phyloP scores from a whole-genome alignment of 352 stramenopile genomes.

The Phytophthora agathidicida region DNA sequence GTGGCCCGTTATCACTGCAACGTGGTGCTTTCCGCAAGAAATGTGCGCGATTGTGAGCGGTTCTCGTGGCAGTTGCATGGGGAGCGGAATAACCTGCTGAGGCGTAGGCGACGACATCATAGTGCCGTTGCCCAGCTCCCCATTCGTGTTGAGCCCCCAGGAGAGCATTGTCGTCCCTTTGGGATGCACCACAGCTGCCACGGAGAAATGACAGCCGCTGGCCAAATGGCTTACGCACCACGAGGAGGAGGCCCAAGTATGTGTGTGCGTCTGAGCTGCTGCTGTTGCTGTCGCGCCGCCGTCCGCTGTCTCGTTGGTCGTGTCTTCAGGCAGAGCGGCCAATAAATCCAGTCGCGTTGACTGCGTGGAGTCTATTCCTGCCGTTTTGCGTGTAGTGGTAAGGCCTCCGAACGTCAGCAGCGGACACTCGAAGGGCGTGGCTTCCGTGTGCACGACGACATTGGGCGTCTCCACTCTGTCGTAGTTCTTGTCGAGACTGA shows the following conservation, averaged over 20 bases:
- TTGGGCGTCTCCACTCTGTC: slow-evolving; percentile 55
- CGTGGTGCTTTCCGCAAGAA: slow-evolving; percentile 79
- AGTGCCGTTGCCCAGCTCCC: slow-evolving; percentile 65
- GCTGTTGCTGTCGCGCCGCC: slow-evolving; percentile 1
- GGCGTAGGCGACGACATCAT: slow-evolving; percentile 45
- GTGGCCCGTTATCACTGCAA: slow-evolving; percentile 60
- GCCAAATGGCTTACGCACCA: slow-evolving; percentile 65
- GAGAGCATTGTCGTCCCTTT: slow-evolving; percentile 51
- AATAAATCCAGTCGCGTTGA: slow-evolving; percentile 41
- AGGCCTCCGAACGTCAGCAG: slow-evolving; percentile 56
- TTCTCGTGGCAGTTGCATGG: slow-evolving; percentile 45
- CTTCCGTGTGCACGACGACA: slow-evolving; percentile 56
- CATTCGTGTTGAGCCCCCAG: slow-evolving; percentile 62
- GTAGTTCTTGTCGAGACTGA: slow-evolving; percentile 71
- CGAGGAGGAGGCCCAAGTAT: too few species aligned
- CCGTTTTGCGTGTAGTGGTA: slow-evolving; percentile 51
- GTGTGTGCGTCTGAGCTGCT: too few species aligned
- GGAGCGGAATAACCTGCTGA: slow-evolving; percentile 35
- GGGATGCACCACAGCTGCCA: slow-evolving; percentile 45
- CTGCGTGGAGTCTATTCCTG: slow-evolving; percentile 31
- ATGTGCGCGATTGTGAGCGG: slow-evolving; percentile 49
- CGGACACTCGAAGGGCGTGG: slow-evolving; percentile 35
- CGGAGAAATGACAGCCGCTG: slow-evolving; percentile 65
- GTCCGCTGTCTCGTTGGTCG: background rate
- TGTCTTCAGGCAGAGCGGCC: slow-evolving; percentile 20